Conservation (phyloP, 352 stramenopile genomes). For the Blastocystis sp. region DNA sequence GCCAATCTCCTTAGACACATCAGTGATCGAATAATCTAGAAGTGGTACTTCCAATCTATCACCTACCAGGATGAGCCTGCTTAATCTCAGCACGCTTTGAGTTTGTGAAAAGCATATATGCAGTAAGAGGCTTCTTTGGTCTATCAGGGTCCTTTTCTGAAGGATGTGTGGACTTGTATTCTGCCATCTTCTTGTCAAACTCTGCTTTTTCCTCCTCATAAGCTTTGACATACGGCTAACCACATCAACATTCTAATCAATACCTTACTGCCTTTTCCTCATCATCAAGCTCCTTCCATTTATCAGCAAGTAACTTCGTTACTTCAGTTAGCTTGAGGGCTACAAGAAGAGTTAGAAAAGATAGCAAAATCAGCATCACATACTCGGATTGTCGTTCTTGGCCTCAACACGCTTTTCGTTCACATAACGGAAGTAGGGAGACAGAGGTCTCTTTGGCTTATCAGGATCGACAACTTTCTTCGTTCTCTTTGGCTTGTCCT, state of each 20-base stretch:
- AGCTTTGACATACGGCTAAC: constrained; percentile 10
- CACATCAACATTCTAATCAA: background rate
- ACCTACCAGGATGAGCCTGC: background rate
- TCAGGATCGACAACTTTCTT: constrained; percentile 50
- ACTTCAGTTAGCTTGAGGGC: constrained; percentile 49
- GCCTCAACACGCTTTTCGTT: background rate
- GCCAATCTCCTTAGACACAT: constrained; percentile 85
- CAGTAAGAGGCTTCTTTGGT: constrained; percentile 23
- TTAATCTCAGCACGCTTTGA: constrained; percentile 33
- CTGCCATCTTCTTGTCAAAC: constrained; percentile 44
- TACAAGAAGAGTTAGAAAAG: background rate
- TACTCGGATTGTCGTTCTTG: background rate
- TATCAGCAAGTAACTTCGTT: constrained; percentile 15
- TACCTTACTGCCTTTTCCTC: constrained; percentile 32
- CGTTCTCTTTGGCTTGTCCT: background rate
- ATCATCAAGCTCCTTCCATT: constrained; percentile 11
- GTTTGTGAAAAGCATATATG: constrained; percentile 30
- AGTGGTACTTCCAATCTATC: background rate
- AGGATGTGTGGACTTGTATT: constrained; percentile 48
- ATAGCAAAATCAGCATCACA: background rate
- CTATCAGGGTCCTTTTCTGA: constrained; percentile 34
- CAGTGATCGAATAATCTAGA: constrained; percentile 84
- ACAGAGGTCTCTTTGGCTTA: constrained; percentile 19
- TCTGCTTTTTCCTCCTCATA: constrained; percentile 35
- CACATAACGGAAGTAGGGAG: constrained; percentile 16